phyloP scores from a whole-genome alignment of 2,329 filamentous ascomycete genomes.

The Truncatella angustata region DNA sequence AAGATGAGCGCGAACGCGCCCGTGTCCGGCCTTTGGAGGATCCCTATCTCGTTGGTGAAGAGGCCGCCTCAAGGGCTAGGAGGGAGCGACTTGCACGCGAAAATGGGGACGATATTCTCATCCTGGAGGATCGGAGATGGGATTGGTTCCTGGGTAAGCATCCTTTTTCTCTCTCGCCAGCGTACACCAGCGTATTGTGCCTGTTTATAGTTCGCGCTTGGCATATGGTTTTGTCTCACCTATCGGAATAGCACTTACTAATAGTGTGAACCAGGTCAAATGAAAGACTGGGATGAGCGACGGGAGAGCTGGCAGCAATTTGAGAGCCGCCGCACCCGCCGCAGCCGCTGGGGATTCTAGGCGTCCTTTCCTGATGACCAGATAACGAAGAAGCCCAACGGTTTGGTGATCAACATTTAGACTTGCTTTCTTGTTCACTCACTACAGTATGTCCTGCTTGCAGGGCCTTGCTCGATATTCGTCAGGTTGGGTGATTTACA shows the following conservation, averaged over 20 bases:
- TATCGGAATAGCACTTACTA: not conserved
- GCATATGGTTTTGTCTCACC: not conserved
- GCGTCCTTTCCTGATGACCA: not conserved
- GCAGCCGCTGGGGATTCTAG: constrained; percentile 1
- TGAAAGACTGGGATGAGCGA: constrained; percentile 50
- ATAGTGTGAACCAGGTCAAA: constrained; percentile 39
- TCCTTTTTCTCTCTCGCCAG: not conserved
- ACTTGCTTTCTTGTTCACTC: not conserved
- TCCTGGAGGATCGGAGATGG: constrained; percentile 58
- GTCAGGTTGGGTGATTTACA: not conserved
- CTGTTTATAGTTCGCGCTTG: no score
- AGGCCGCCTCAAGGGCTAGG: constrained; percentile 57
- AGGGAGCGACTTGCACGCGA: constrained; percentile 57
- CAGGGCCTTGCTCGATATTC: no score
- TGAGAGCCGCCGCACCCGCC: constrained; percentile 1
- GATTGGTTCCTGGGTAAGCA: constrained; percentile 58
- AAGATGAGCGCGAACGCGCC: constrained; percentile 13
- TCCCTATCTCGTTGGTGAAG: constrained; percentile 65
- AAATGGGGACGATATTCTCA: constrained; percentile 51
- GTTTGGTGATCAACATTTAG: not conserved
- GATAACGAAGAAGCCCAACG: not conserved
- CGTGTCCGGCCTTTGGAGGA: constrained; percentile 59
- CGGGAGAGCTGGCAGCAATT: constrained; percentile 45
- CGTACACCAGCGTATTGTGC: no score
- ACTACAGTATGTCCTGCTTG: no score